phyloP scores from a whole-genome alignment of 108 stramenopile genomes.

The Cyclostephanos invisitatus region DNA sequence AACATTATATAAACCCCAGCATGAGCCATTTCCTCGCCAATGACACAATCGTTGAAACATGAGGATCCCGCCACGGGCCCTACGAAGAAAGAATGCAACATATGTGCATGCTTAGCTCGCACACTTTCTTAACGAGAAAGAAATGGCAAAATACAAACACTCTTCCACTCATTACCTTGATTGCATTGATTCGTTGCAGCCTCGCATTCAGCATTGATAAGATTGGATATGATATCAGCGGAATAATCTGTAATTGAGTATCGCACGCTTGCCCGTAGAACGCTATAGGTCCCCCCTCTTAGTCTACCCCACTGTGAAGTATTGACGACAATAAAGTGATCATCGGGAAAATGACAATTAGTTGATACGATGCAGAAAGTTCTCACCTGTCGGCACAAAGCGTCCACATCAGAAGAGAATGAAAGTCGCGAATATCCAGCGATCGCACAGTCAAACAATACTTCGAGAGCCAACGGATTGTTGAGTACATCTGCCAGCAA shows the following conservation, averaged over 20 bases:
- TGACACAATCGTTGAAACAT: constrained; percentile 64
- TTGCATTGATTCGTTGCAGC: constrained; percentile 53
- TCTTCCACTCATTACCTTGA: constrained; percentile 13
- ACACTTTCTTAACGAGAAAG: background rate
- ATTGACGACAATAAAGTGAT: background rate
- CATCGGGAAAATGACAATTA: background rate
- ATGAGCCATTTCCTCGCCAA: constrained; percentile 63
- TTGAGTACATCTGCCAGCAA: constrained; percentile 44
- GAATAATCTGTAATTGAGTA: constrained; percentile 46
- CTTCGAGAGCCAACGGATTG: constrained; percentile 24
- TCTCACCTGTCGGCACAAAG: constrained; percentile 26
- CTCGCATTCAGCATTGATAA: constrained; percentile 66
- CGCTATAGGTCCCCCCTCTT: constrained; percentile 55
- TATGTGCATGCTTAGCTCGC: background rate
- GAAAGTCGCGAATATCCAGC: constrained; percentile 32
- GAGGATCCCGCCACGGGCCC: constrained; percentile 49
- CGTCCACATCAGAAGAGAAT: constrained; percentile 22
- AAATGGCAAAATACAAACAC: background rate
- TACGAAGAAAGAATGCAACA: background rate
- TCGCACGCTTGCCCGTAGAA: constrained; percentile 45
- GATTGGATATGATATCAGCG: constrained; percentile 29
- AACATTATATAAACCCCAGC: constrained; percentile 62
- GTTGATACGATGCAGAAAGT: background rate
- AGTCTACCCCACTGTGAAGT: constrained; percentile 70
- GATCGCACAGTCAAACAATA: constrained; percentile 35